Conservation (phyloP, 805 yeast species). For the Gaillardinia entomophila region DNA sequence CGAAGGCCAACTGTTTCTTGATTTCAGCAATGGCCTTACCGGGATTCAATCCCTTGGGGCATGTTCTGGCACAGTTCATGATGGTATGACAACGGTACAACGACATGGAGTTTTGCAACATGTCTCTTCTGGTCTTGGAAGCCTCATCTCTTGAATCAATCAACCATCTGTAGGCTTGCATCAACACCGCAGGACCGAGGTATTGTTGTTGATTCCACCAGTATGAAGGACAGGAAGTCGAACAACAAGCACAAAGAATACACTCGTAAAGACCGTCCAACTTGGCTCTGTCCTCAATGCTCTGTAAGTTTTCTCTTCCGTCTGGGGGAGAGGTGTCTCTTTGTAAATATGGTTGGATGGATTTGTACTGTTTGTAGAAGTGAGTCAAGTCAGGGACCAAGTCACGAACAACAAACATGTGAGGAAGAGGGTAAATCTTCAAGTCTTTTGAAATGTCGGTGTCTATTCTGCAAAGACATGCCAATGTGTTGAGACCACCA, state of each 20-base stretch:
- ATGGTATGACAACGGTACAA: conserved; percentile 98
- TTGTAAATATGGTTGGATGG: conserved; percentile 95
- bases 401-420: conserved; percentile 96
- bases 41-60: conserved; percentile 98
- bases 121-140: conserved; percentile 67
- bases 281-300: conserved; percentile 89
- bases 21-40: conserved; percentile 96
- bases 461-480: conserved; percentile 93
- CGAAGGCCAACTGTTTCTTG: conserved; percentile 87
- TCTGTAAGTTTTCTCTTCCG: conserved; percentile 89
- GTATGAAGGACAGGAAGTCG: conserved; percentile 97
- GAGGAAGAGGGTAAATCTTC: conserved; percentile 95
- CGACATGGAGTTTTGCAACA: conserved; percentile 95
- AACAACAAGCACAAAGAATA: conserved; percentile 97
- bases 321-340: conserved; percentile 74
- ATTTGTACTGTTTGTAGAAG: conserved; percentile 97
- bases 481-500: conserved; percentile 94
- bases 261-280: conserved; percentile 97
- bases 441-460: conserved; percentile 65
- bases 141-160: conserved; percentile 96
- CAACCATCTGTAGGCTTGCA: conserved; percentile 99
- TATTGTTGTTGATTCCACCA: conserved; percentile 99
- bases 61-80: conserved; percentile 96
- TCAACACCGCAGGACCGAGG: conserved; percentile 95
- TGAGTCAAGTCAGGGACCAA: conserved; percentile 96